phyloP scores from a whole-genome alignment of 768 basidiomycete species.

The Naganishia kalamii region DNA sequence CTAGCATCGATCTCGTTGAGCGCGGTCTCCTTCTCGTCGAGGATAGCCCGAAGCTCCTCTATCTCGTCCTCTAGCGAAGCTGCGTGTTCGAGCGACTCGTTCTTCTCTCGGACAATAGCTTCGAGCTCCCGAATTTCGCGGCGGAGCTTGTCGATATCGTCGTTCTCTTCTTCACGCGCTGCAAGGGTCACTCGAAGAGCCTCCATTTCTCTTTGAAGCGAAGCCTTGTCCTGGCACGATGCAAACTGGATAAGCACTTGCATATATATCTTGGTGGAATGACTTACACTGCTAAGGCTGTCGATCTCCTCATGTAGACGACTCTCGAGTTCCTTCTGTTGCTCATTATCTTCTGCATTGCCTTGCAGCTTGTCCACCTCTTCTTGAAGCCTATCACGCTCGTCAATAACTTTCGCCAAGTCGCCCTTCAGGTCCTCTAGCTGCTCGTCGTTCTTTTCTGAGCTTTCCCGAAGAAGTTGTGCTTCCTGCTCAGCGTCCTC shows the following conservation, averaged over 20 bases:
- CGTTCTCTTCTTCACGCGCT: constrained; percentile 30
- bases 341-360: constrained; percentile 62
- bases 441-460: constrained; percentile 8
- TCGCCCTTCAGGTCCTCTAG: constrained; percentile 13
- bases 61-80: constrained; percentile 75
- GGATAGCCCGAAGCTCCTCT: constrained; percentile 62
- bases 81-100: constrained; percentile 54
- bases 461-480: background rate
- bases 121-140: constrained; percentile 7
- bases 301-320: constrained; percentile 14
- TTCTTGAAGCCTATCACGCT: constrained; percentile 65
- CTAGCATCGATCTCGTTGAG: constrained; percentile 31
- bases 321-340: constrained; percentile 53
- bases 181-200: constrained; percentile 29
- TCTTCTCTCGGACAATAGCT: constrained; percentile 60
- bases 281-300: background rate
- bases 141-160: constrained; percentile 26
- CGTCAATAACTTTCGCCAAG: constrained; percentile 55
- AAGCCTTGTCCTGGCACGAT: constrained; percentile 32
- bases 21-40: constrained; percentile 35
- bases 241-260: background rate
- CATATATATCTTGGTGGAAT: background rate
- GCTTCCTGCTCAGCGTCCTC: constrained; percentile 26
- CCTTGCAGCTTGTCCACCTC: constrained; percentile 64
- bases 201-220: constrained; percentile 34